A percentile compares a stretch with the other conserved stretches of the same genome.
Conservation (phyloP, 2,329 filamentous ascomycete species). For the Claviceps arundinis region DNA sequence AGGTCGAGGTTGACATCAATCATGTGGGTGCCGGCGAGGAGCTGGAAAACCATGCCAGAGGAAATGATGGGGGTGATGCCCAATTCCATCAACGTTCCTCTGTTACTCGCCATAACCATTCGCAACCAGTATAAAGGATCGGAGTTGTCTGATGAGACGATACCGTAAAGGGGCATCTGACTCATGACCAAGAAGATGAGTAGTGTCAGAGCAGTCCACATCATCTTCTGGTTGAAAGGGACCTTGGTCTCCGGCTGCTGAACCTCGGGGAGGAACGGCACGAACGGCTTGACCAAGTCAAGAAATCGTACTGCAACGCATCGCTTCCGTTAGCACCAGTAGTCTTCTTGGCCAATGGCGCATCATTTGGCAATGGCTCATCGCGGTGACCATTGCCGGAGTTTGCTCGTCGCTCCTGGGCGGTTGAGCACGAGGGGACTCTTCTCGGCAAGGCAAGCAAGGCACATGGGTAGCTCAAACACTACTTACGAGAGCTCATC, state of each 20-base stretch:
- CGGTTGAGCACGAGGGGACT: background rate
- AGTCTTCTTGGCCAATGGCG: constrained; percentile 15
- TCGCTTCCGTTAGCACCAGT: constrained; percentile 15
- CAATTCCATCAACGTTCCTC: constrained; percentile 89
- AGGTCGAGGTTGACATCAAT: constrained; percentile 99
- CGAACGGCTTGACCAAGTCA: constrained; percentile 98
- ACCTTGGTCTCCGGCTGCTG: constrained; percentile 97
- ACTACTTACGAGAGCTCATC: constrained; percentile 44
- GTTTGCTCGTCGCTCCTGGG: constrained; percentile 3
- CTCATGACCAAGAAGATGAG: constrained; percentile 99
- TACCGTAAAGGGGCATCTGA: constrained; percentile 98
- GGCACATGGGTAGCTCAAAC: constrained; percentile 5
- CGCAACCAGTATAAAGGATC: constrained; percentile 99
- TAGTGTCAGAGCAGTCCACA: constrained; percentile 89
- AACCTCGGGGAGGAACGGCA: constrained; percentile 98
- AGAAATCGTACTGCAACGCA: constrained; percentile 75
- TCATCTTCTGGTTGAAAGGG: constrained; percentile 96
- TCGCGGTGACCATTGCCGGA: background rate
- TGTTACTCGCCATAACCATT: constrained; percentile 99
- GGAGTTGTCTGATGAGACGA: constrained; percentile 96
- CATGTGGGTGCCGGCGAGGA: constrained; percentile 96
- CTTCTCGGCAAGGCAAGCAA: background rate
- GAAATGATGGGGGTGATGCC: constrained; percentile 99
- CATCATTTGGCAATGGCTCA: constrained; percentile 4
- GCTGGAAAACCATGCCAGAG: constrained; percentile 99